Conservation (phyloP, 768 basidiomycete species). For the Sutorius australiensis region DNA sequence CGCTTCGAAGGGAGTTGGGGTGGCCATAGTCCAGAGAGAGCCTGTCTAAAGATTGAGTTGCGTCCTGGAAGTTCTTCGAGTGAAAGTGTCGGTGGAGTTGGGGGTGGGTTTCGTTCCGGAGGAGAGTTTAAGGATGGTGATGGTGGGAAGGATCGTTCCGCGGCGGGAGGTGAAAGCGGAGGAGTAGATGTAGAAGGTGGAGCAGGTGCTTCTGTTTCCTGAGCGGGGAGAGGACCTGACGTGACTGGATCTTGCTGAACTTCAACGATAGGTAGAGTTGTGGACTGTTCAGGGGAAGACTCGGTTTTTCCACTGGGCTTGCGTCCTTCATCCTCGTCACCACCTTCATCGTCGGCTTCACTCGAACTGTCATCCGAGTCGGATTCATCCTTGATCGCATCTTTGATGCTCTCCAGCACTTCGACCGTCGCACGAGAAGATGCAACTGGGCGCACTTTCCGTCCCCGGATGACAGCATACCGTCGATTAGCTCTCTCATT, state of each 20-base stretch:
- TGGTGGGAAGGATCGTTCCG: constrained; percentile 39
- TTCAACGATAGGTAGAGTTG: constrained; percentile 23
- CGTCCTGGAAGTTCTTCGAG: constrained; percentile 49
- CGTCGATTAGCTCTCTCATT: constrained; percentile 70
- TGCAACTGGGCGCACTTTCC: constrained; percentile 85
- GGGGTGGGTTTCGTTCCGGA: constrained; percentile 34
- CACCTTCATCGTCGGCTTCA: constrained; percentile 67
- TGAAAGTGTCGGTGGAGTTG: constrained; percentile 50
- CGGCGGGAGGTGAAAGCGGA: constrained; percentile 24
- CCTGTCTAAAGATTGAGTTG: constrained; percentile 73
- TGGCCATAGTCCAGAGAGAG: constrained; percentile 64
- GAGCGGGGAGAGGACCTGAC: constrained; percentile 21
- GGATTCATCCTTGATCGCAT: constrained; percentile 85
- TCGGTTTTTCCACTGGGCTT: constrained; percentile 28
- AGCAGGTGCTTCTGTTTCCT: constrained; percentile 20
- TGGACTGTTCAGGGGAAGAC: constrained; percentile 33
- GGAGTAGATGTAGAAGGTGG: constrained; percentile 22
- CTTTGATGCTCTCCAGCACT: constrained; percentile 83
- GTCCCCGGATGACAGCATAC: constrained; percentile 83
- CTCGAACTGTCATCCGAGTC: constrained; percentile 65
- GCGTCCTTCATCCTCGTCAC: constrained; percentile 49
- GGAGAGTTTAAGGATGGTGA: constrained; percentile 51
- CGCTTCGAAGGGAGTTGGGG: constrained; percentile 51
- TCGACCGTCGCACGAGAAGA: constrained; percentile 85
- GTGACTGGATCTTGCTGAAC: constrained; percentile 7